Percentiles rank a stretch among this genome's conserved stretches.
phyloP scores from a whole-genome alignment of 2,329 filamentous ascomycete genomes.

The Aspergillus oerlinghausenensis region DNA sequence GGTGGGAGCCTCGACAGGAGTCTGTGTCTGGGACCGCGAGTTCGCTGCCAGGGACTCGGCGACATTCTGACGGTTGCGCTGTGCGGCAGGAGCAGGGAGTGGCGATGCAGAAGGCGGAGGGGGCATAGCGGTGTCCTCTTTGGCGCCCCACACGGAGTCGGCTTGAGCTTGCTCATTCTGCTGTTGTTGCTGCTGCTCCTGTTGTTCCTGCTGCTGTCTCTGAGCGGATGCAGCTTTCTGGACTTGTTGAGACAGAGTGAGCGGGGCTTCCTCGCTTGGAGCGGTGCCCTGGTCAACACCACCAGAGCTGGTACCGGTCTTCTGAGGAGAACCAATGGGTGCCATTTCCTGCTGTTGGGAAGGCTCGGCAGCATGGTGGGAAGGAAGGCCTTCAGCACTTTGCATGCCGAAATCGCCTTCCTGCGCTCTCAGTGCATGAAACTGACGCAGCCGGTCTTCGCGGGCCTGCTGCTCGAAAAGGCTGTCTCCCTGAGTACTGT shows the following conservation, averaged over 20 bases:
- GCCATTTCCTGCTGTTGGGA: slow-evolving; percentile 26
- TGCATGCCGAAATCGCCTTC: slow-evolving; percentile 51
- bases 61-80: slow-evolving; percentile 76
- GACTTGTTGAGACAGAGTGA: slow-evolving; percentile 79
- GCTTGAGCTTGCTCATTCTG: slow-evolving; percentile 35
- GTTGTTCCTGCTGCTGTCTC: slow-evolving; percentile 27
- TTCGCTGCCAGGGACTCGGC: slow-evolving; percentile 66
- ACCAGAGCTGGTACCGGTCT: slow-evolving; percentile 21
- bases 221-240: slow-evolving; percentile 61
- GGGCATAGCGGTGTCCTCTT: slow-evolving; percentile 62
- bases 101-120: slow-evolving; percentile 73
- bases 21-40: slow-evolving; percentile 70
- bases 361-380: slow-evolving; percentile 32
- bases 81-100: slow-evolving; percentile 81
- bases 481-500: slow-evolving; percentile 38
- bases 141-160: slow-evolving; percentile 55
- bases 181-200: slow-evolving; percentile 24
- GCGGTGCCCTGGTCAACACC: slow-evolving; percentile 12
- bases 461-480: slow-evolving; percentile 49
- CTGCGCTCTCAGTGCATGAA: slow-evolving; percentile 71
- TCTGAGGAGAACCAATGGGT: slow-evolving; percentile 11
- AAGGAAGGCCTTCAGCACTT: slow-evolving; percentile 38
- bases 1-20: slow-evolving; percentile 62
- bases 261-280: slow-evolving; percentile 43
- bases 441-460: slow-evolving; percentile 73